These are phyloP conservation scores for Raddia distichophylla DNA, from an alignment of 176 grass and related monocot species.

Conservation along the genomic window DNA sequence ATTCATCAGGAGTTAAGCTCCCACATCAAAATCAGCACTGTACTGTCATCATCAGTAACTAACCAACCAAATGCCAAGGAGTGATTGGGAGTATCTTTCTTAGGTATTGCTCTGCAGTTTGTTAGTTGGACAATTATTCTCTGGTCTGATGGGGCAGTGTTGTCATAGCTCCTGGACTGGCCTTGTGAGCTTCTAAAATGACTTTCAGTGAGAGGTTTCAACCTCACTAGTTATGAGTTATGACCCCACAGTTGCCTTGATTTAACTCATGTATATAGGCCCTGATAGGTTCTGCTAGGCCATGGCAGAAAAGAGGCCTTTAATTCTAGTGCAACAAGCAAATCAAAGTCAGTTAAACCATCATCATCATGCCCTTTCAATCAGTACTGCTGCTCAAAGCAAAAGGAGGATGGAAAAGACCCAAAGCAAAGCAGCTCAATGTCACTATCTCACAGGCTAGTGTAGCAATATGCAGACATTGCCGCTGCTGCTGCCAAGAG, in stretches of 20 bases:
- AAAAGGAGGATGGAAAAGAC: constrained; percentile 44
- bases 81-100: not conserved
- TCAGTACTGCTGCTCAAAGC: constrained; percentile 15
- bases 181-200: not conserved
- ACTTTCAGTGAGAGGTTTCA: not conserved
- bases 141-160: not conserved
- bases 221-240: not conserved
- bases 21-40: not conserved
- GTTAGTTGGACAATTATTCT: not conserved
- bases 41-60: not conserved
- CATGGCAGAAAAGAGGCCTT: constrained; percentile 24
- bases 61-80: not conserved
- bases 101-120: not conserved
- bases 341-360: constrained; percentile 38
- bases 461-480: constrained; percentile 52
- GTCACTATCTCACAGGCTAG: constrained; percentile 48
- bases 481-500: constrained; percentile 47
- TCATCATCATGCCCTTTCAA: constrained; percentile 29
- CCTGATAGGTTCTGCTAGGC: constrained; percentile 3
- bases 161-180: not conserved
- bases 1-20: not conserved
- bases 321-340: constrained; percentile 21
- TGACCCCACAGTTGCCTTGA: not conserved
- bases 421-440: constrained; percentile 58
- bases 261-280: not conserved